Percentiles rank a stretch among this genome's conserved stretches.
These are phyloP conservation scores for Metschnikowia proteae DNA, from an alignment of 805 yeast species.

Conservation along the genomic window DNA sequence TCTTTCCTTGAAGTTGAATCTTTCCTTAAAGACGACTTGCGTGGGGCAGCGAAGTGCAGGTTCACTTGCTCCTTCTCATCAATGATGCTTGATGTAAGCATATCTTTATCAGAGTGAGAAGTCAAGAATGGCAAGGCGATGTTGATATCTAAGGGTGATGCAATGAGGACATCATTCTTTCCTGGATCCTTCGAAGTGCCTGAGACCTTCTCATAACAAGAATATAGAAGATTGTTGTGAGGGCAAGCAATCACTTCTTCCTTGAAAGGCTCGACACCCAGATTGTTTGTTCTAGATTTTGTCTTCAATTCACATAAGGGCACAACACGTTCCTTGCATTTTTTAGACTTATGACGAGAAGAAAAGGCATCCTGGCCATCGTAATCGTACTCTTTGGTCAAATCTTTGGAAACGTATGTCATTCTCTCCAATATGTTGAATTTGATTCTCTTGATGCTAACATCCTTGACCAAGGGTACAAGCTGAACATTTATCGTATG, in stretches of 20 bases:
- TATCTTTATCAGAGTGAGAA: slow-evolving; percentile 31
- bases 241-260: slow-evolving; percentile 59
- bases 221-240: slow-evolving; percentile 58
- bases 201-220: slow-evolving; percentile 42
- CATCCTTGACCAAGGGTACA: slow-evolving; percentile 60
- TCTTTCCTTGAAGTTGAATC: slow-evolving; percentile 22
- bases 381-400: slow-evolving; percentile 51
- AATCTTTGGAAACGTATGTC: slow-evolving; percentile 56
- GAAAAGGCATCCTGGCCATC: slow-evolving; percentile 29
- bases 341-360: slow-evolving; percentile 5
- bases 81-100: slow-evolving; percentile 19
- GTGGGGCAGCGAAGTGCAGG: background rate
- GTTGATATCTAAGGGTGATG: slow-evolving; percentile 42
- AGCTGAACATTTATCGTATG: slow-evolving; percentile 60
- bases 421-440: slow-evolving; percentile 65
- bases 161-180: slow-evolving; percentile 27
- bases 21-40: slow-evolving; percentile 21
- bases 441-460: slow-evolving; percentile 59
- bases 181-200: background rate
- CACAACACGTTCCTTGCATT: slow-evolving; percentile 46
- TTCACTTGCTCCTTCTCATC: slow-evolving; percentile 8
- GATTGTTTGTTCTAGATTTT: slow-evolving; percentile 34
- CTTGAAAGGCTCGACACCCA: slow-evolving; percentile 43
- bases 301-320: slow-evolving; percentile 65
- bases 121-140: slow-evolving; percentile 44